Evolutionary conservation across 352 stramenopile species (phyloP).

Genomic region (Phytophthora colocasiae): DNA sequence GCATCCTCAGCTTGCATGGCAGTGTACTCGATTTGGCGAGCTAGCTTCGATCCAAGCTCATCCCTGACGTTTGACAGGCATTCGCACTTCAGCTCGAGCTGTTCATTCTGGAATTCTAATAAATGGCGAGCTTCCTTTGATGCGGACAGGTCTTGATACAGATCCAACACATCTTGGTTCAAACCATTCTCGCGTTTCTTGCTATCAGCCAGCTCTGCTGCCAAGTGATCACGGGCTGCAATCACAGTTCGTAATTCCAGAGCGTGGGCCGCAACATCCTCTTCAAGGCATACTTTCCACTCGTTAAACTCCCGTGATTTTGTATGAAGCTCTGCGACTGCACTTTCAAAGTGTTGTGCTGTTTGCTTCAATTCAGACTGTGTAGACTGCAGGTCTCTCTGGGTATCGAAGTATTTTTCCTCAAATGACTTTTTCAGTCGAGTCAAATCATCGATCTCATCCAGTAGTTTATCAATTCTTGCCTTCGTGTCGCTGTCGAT

Average conservation of each 20-base stretch:
- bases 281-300: conserved; percentile 18
- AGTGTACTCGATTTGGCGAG: conserved; percentile 16
- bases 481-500: conserved; percentile 61
- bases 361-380: conserved; percentile 24
- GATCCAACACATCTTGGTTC: conserved; percentile 5
- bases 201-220: conserved; percentile 8
- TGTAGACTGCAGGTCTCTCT: conserved; percentile 42
- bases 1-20: conserved; percentile 32
- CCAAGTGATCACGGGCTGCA: conserved; percentile 10
- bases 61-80: conserved; percentile 9
- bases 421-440: conserved; percentile 81
- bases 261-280: conserved; percentile 16
- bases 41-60: conserved; percentile 7
- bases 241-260: conserved; percentile 9
- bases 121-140: background rate
- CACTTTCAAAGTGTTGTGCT: conserved; percentile 17
- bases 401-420: conserved; percentile 66
- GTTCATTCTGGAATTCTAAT: conserved; percentile 8
- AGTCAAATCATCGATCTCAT: conserved; percentile 62
- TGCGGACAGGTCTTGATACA: conserved; percentile 5
- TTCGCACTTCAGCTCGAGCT: conserved; percentile 12
- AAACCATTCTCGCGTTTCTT: conserved; percentile 12
- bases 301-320: conserved; percentile 14
- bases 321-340: conserved; percentile 17
- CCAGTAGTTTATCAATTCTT: conserved; percentile 59